A percentile compares a stretch with the other conserved stretches of the same genome.
These are phyloP conservation scores for Sonneratia caseolaris DNA, from an alignment of 345 rosid genomes.

Conservation along the genomic window DNA sequence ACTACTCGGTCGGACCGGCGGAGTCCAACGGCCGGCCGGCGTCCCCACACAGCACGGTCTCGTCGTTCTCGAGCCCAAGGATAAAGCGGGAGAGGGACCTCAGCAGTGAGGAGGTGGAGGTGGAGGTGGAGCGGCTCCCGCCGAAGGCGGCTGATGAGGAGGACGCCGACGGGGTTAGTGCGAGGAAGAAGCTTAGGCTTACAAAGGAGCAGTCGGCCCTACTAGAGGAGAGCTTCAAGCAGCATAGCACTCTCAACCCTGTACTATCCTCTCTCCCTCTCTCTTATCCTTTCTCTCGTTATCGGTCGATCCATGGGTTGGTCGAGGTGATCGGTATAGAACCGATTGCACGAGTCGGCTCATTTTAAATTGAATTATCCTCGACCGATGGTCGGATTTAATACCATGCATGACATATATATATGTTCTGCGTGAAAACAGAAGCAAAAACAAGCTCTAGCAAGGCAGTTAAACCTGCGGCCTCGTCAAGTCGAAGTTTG, in stretches of 20 bases:
- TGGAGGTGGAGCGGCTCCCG: conserved; percentile 24
- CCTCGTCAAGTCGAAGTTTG: conserved; percentile 98
- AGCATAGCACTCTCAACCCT: conserved; percentile 87
- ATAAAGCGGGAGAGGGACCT: conserved; percentile 56
- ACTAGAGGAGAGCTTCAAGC: conserved; percentile 91
- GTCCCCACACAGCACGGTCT: conserved; percentile 46
- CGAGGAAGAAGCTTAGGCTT: conserved; percentile 87
- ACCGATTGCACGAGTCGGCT: background rate
- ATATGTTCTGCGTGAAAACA: conserved; percentile 11
- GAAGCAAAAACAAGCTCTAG: conserved; percentile 90
- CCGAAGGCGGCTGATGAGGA: conserved; percentile 39
- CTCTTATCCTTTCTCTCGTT: too few relatives aligned
- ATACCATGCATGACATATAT: background rate
- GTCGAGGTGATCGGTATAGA: too few relatives aligned
- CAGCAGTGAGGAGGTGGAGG: conserved; percentile 50
- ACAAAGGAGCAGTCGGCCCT: conserved; percentile 88
- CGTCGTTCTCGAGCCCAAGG: conserved; percentile 45
- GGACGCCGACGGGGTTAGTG: conserved; percentile 46
- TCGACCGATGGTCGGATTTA: background rate
- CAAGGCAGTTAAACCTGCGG: conserved; percentile 77
- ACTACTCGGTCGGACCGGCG: background rate
- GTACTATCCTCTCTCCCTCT: conserved; percentile 17
- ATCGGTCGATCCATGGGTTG: too few relatives aligned
- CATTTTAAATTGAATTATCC: background rate
- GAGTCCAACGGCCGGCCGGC: conserved; percentile 26